Base-by-base conservation (phyloP, 2,329 filamentous ascomycete genomes). In the Albifimbria verrucaria region DNA sequence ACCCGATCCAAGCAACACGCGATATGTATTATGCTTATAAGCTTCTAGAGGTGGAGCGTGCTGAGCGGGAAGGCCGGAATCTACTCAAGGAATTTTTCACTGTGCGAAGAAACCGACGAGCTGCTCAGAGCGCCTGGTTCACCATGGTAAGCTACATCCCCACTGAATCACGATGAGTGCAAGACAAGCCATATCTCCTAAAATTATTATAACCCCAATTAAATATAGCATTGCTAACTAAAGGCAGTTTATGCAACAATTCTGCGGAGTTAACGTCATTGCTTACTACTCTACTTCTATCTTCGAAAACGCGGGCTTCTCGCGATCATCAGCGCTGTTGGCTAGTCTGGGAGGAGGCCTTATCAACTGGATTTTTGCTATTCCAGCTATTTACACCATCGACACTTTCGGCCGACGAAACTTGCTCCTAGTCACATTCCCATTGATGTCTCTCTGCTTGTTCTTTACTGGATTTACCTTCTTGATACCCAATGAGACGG, bases 351-450 rank as follows among this genome's bases (percentile, higher is more conserved):
- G 81, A 2, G 81, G 79, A 52, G 81, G 81, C 10, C 63, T 83
- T 21, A 72, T 82, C 50, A 83, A 83, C 65, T 84, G 81, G 59
- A 51, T 83, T 4, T 83, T 83, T 51, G 80, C 81, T 3, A 79
- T 81, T 55, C 81, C 80, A 0, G 81, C 81, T 2, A 66, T 83
- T 42, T 80, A 77, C 66, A 83, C 81, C 2, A 84, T 84, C 48
- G 81, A 84, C 53, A 83, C 79, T 0, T 83, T 76, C 52, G 81
- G 81, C 1, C 78, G 81, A 22, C 72, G 81, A n/a, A 72, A 77
- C 26, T 65, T 84, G 2, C 71, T 84, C 1, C 65, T 84, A 2
- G 79, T 82, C 57, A 82, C 80, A 2, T 83, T 84, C 63, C 81
- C 80, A 0, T 69, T 81, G 18, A 83, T 83, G 80, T 72, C 79